Base-by-base conservation (phyloP, 208 protist genomes). In the Trypanosoma brucei region DNA sequence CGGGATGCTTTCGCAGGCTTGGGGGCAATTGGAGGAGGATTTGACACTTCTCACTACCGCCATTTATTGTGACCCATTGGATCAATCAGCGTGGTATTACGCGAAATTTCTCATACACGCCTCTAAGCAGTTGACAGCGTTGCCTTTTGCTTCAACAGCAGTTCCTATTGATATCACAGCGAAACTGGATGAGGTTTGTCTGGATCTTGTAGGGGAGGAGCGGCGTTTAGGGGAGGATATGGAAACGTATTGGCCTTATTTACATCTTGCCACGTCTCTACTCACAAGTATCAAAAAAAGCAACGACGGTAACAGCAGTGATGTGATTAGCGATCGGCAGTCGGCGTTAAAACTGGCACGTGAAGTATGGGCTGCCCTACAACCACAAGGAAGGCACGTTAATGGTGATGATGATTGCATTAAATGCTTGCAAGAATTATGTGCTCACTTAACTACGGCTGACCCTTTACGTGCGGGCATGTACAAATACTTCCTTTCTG, bases 51-150 rank as follows among this genome's bases (percentile, higher is more conserved):
- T 91, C 35, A 65, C 64, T 31, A 72, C 90, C 59, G 87, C 90
- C 11, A 78, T 96, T 30, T 96, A 92, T 75, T 93, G 85, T 65
- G 86, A 94, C 59, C 87, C 90, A 38, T 79, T 82, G 58, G 90
- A 96, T 56, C 90, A 96, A 64, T 84, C 87, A 7, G 86, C 84
- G 30, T 95, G 84, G 83, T 91, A 92, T 55, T 95, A 93, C 59
- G 90, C 81, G 0, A 67, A 74, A 9, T 92, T 89, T 71, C 55
- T 76, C 59, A 5, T 38, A 13, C 38, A 30, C 11, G 45, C 59
- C 3, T 53, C 60, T 4, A 37, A 69, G 0, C 36, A 31, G n/a
- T 11, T 65, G 22, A 3, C 37, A 33, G 3, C n/a, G 31, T 35
- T 60, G 14, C 58, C 52, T 2, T 44, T 37, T 45, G 39, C 59